phyloP scores from a whole-genome alignment of 441 rosid species.

The Arabidopsis hybrid region DNA sequence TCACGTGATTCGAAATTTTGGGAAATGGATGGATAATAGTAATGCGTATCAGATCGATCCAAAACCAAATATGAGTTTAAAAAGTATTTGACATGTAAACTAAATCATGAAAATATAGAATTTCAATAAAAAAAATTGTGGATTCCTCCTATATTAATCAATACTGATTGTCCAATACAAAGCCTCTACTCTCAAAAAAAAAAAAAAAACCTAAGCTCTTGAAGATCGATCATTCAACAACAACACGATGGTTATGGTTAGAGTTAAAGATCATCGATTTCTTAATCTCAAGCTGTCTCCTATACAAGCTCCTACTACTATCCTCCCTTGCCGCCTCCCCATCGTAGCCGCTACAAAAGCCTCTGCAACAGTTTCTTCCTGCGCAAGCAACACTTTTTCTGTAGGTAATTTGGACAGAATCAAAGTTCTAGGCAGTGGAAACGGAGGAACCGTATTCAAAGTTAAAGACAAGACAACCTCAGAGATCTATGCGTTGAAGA shows the following conservation, averaged over 20 bases:
- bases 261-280: slow-evolving; percentile 74
- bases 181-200: background rate
- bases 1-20: background rate
- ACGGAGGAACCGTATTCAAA: slow-evolving; percentile 83
- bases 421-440: slow-evolving; percentile 74
- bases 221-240: slow-evolving; percentile 18
- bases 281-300: slow-evolving; percentile 74
- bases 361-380: slow-evolving; percentile 21
- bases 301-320: slow-evolving; percentile 59
- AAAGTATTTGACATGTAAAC: background rate
- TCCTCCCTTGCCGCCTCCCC: slow-evolving; percentile 41
- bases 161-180: background rate
- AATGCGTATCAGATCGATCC: background rate
- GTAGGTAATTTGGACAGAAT: slow-evolving; percentile 61
- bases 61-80: background rate
- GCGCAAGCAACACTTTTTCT: slow-evolving; percentile 12
- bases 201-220: background rate
- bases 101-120: background rate
- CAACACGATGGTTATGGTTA: slow-evolving; percentile 63
- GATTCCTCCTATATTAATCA: background rate
- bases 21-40: background rate
- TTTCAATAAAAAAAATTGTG: background rate
- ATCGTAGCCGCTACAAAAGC: slow-evolving; percentile 7
- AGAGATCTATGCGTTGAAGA: slow-evolving; percentile 67
- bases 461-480: slow-evolving; percentile 63